Evolutionary conservation across 139 green algal genomes (phyloP).

Genomic region (Zygnema cylindricum): DNA sequence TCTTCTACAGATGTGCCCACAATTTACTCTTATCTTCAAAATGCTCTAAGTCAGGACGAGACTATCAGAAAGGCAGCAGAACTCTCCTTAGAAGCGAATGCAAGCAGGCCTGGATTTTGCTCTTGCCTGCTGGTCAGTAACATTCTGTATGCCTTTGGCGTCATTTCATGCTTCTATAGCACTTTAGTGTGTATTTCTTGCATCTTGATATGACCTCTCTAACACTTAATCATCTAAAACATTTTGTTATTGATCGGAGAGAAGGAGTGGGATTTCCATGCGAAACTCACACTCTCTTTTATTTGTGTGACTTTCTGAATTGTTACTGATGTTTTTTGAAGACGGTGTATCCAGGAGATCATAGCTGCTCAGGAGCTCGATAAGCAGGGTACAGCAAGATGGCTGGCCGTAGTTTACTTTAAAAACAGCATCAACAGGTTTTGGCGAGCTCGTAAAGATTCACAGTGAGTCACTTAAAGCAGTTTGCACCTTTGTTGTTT

Average conservation of each 20-base stretch:
- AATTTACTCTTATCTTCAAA: constrained; percentile 60
- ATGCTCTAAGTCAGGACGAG: constrained; percentile 73
- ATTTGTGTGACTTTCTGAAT: too few relatives aligned
- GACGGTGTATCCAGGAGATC: constrained; percentile 87
- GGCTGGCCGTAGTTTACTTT: constrained; percentile 86
- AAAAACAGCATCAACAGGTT: constrained; percentile 88
- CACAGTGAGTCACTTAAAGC: constrained; percentile 25
- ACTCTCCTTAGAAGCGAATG: constrained; percentile 68
- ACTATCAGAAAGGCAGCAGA: constrained; percentile 76
- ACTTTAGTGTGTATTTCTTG: too few relatives aligned
- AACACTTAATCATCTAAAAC: too few relatives aligned
- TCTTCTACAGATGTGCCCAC: constrained; percentile 30
- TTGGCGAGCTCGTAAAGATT: constrained; percentile 71
- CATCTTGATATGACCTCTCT: too few relatives aligned
- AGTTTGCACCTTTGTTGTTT: background rate
- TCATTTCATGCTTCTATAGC: too few relatives aligned
- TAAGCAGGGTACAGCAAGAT: constrained; percentile 73
- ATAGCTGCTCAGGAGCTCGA: constrained; percentile 72
- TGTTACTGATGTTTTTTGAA: too few relatives aligned
- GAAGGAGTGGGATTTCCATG: too few relatives aligned
- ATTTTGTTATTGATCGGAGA: too few relatives aligned
- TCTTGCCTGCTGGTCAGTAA: constrained; percentile 80
- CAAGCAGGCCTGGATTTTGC: constrained; percentile 77
- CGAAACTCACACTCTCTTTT: too few relatives aligned
- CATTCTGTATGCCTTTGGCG: background rate